phyloP scores from a whole-genome alignment of 305 asterid species.

The Fraxinus latifolia region DNA sequence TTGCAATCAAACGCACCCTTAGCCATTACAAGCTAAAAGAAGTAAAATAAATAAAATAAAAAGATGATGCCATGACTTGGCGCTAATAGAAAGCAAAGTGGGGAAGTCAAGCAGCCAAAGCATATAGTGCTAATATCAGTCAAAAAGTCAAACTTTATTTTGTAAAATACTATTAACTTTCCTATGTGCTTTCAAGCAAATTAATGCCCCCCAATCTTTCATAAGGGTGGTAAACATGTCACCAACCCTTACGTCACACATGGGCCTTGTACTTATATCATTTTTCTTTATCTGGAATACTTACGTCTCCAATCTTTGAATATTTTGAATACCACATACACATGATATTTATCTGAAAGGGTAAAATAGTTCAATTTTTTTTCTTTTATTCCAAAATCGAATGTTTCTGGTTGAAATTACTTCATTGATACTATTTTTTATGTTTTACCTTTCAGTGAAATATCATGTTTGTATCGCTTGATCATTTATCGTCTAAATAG shows the following conservation, averaged over 20 bases:
- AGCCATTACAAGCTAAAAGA: neutral
- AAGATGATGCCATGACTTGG: neutral
- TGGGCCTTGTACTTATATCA: too few relatives aligned
- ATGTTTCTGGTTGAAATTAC: neutral
- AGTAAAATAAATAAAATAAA: too few relatives aligned
- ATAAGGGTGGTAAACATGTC: too few relatives aligned
- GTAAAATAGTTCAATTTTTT: neutral
- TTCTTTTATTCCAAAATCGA: too few relatives aligned
- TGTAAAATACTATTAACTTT: neutral
- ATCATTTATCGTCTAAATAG: too few relatives aligned
- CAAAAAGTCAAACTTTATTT: constrained; percentile 23
- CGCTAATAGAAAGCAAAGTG: constrained; percentile 20
- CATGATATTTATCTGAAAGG: neutral
- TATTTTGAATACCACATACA: neutral
- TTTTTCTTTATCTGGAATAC: neutral
- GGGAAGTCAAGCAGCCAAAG: constrained; percentile 46
- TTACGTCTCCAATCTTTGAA: neutral
- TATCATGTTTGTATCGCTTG: too few relatives aligned
- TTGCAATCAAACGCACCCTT: too few relatives aligned
- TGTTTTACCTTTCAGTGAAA: too few relatives aligned
- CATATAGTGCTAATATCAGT: constrained; percentile 29
- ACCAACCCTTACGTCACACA: too few relatives aligned
- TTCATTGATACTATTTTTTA: neutral
- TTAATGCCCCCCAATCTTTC: too few relatives aligned
- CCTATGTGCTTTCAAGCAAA: neutral